Percentiles rank a stretch among this genome's conserved stretches.
phyloP scores from a whole-genome alignment of 805 yeast genomes.

The Starmerella potacharoeniae region DNA sequence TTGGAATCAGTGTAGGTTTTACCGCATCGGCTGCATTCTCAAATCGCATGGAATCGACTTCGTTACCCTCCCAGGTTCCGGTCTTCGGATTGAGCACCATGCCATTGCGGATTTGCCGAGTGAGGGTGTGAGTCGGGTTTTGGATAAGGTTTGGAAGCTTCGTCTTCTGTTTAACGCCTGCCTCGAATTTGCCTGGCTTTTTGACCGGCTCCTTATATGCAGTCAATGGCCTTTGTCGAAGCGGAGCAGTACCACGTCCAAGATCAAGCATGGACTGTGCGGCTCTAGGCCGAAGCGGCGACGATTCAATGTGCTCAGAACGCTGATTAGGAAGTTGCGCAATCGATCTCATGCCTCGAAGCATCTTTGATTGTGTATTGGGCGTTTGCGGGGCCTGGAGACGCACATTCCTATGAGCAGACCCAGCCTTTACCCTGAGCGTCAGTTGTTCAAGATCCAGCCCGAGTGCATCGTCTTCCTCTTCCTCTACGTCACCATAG shows the following conservation, averaged over 20 bases:
- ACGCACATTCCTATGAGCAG: slow-evolving; percentile 21
- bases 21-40: slow-evolving; percentile 8
- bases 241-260: neutral
- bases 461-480: slow-evolving; percentile 19
- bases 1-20: slow-evolving; percentile 10
- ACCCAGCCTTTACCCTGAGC: slow-evolving; percentile 14
- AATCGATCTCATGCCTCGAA: slow-evolving; percentile 21
- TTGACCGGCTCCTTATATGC: slow-evolving; percentile 21
- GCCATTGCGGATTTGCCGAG: slow-evolving; percentile 20
- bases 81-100: slow-evolving; percentile 23
- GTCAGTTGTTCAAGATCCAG: slow-evolving; percentile 19
- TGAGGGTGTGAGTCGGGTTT: slow-evolving; percentile 10
- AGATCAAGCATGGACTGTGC: slow-evolving; percentile 21
- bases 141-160: slow-evolving; percentile 15
- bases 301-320: neutral
- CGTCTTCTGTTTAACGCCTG: neutral
- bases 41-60: slow-evolving; percentile 18
- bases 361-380: slow-evolving; percentile 11
- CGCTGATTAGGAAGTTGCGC: slow-evolving; percentile 20
- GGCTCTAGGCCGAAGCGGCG: slow-evolving; percentile 11
- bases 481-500: neutral
- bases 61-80: slow-evolving; percentile 25
- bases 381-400: slow-evolving; percentile 12
- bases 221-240: slow-evolving; percentile 20
- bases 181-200: neutral